A percentile compares a stretch with the other conserved stretches of the same genome.
Conservation (phyloP, 1,139 yeast species). For the Scheffersomyces titani region DNA sequence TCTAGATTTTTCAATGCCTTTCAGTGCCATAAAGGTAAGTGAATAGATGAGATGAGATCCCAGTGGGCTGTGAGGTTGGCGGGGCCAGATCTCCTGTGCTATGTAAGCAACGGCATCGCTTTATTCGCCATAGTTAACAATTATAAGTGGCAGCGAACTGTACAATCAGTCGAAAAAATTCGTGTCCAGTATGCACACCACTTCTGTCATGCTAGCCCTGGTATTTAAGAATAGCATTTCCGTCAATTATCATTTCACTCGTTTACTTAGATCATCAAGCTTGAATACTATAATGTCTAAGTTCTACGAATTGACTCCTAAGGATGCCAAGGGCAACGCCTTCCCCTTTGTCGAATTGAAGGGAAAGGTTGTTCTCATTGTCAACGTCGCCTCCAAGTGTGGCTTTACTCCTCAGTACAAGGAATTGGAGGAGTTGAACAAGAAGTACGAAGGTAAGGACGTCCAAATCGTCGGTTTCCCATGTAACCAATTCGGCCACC, state of each 20-base stretch:
- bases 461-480: slow-evolving; percentile 90
- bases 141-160: no score
- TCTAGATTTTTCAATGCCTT: no score
- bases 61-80: no score
- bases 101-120: background rate
- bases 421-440: slow-evolving; percentile 80
- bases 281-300: slow-evolving; percentile 25
- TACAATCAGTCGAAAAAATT: background rate
- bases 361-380: slow-evolving; percentile 89
- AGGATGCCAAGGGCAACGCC: slow-evolving; percentile 30
- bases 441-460: slow-evolving; percentile 74
- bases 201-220: background rate
- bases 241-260: background rate
- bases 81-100: background rate
- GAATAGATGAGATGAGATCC: no score
- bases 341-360: slow-evolving; percentile 64
- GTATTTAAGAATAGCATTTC: background rate
- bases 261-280: background rate
- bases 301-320: slow-evolving; percentile 44
- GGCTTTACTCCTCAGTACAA: slow-evolving; percentile 80
- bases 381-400: slow-evolving; percentile 92
- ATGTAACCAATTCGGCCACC: slow-evolving; percentile 64
- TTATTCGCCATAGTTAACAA: background rate
- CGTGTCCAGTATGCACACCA: background rate
- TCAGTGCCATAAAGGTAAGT: no score